A percentile compares a stretch with the other conserved stretches of the same genome.
phyloP scores from a whole-genome alignment of 495 filamentous ascomycete genomes.

The Durotheca rogersii region DNA sequence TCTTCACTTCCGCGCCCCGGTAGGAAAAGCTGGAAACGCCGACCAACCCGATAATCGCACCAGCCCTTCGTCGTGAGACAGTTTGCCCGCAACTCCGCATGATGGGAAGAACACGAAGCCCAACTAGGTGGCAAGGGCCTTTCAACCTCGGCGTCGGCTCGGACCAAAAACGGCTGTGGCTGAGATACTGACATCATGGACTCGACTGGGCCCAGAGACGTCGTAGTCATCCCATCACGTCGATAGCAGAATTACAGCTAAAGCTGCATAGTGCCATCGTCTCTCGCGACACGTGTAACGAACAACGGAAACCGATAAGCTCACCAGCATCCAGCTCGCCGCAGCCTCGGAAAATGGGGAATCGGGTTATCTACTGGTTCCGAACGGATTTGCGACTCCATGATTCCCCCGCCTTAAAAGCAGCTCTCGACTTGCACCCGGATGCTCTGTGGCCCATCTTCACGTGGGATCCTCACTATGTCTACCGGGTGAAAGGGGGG shows the following conservation, averaged over 20 bases:
- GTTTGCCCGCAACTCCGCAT: no score
- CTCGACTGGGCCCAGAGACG: slow-evolving; percentile 4
- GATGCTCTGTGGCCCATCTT: slow-evolving; percentile 64
- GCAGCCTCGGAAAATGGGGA: no score
- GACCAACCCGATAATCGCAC: no score
- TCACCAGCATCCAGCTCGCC: no score
- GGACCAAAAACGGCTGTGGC: slow-evolving; percentile 18
- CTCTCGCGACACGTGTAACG: no score
- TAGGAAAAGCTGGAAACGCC: no score
- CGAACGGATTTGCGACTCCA: slow-evolving; percentile 71
- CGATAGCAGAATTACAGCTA: background rate
- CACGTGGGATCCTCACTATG: slow-evolving; percentile 75
- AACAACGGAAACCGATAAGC: no score
- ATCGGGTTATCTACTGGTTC: slow-evolving; percentile 72
- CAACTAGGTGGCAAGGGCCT: no score
- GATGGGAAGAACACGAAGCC: slow-evolving; percentile 2
- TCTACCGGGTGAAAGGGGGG: slow-evolving; percentile 64
- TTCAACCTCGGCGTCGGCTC: background rate
- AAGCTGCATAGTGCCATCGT: no score
- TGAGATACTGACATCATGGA: slow-evolving; percentile 39
- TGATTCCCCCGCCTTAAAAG: slow-evolving; percentile 67
- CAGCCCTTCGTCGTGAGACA: no score
- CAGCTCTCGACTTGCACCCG: slow-evolving; percentile 63
- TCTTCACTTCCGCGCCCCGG: no score
- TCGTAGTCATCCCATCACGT: no score